A percentile compares a stretch with the other conserved stretches of the same genome.
Conservation (phyloP, 2,329 filamentous ascomycete species). For the Epicoccum sorghinum region DNA sequence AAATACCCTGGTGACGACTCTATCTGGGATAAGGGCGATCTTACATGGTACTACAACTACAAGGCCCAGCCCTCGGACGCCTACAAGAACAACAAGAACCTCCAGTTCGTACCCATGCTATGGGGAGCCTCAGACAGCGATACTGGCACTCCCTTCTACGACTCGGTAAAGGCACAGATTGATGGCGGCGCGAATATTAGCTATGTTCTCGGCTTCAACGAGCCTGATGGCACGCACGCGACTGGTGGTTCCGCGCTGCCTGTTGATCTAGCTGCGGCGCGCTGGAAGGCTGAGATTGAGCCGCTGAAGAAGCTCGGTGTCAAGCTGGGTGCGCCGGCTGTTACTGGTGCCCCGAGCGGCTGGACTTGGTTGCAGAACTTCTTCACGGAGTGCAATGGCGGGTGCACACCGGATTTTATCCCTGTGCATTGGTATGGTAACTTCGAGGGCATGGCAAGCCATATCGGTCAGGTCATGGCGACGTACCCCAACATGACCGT, state of each 20-base stretch:
- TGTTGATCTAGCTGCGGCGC: conserved; percentile 65
- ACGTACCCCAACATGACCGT: conserved; percentile 61
- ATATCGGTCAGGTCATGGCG: conserved; percentile 65
- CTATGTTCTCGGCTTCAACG: conserved; percentile 78
- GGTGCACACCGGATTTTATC: conserved; percentile 57
- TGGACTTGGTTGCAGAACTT: conserved; percentile 72
- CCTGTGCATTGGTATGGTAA: conserved; percentile 65
- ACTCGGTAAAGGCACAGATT: conserved; percentile 63
- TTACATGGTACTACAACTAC: conserved; percentile 92
- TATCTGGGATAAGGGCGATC: conserved; percentile 65
- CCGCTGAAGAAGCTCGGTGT: conserved; percentile 68
- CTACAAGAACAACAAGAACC: conserved; percentile 50
- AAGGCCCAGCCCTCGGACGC: conserved; percentile 60
- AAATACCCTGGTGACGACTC: conserved; percentile 66
- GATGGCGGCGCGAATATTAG: conserved; percentile 62
- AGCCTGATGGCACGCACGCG: conserved; percentile 66
- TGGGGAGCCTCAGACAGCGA: conserved; percentile 63
- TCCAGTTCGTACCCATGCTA: conserved; percentile 83
- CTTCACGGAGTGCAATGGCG: conserved; percentile 61
- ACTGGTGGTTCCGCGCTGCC: conserved; percentile 69
- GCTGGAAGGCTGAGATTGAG: conserved; percentile 75
- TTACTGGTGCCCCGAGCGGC: conserved; percentile 66
- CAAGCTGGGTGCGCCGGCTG: conserved; percentile 72
- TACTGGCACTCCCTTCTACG: conserved; percentile 64
- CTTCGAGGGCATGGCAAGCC: conserved; percentile 70